A percentile compares a stretch with the other conserved stretches of the same genome.
These are phyloP conservation scores for Thraustotheca clavata DNA, from an alignment of 352 stramenopile genomes.

Conservation along the genomic window DNA sequence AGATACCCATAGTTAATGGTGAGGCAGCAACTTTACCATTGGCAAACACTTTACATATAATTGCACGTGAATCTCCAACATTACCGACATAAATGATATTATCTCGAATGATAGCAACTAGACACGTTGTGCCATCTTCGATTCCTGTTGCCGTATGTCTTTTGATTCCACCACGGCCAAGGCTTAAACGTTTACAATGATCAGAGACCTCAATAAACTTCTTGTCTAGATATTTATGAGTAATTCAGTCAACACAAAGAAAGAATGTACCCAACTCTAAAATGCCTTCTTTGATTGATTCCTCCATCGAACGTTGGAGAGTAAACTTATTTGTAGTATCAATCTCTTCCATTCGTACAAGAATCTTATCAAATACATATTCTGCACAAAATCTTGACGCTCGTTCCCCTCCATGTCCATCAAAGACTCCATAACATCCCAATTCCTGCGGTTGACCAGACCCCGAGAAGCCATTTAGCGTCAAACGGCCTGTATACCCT, in stretches of 20 bases:
- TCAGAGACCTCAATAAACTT: slow-evolving; percentile 13
- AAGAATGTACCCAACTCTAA: neutral
- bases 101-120: slow-evolving; percentile 67
- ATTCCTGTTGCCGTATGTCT: slow-evolving; percentile 25
- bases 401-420: slow-evolving; percentile 70
- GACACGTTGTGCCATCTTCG: slow-evolving; percentile 69
- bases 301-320: slow-evolving; percentile 29
- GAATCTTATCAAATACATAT: slow-evolving; percentile 56
- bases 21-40: slow-evolving; percentile 36
- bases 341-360: slow-evolving; percentile 31
- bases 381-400: slow-evolving; percentile 71
- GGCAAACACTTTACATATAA: slow-evolving; percentile 39
- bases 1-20: slow-evolving; percentile 41
- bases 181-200: neutral
- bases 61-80: slow-evolving; percentile 70
- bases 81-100: slow-evolving; percentile 66
- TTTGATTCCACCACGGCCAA: neutral
- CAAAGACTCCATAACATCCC: slow-evolving; percentile 77
- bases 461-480: slow-evolving; percentile 63
- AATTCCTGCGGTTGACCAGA: slow-evolving; percentile 27
- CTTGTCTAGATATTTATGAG: neutral
- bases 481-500: slow-evolving; percentile 48
- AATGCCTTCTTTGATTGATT: slow-evolving; percentile 24
- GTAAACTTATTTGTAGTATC: neutral
- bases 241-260: neutral